Conservation (phyloP, 2,329 filamentous ascomycete genomes). For the Xylaria multiplex region DNA sequence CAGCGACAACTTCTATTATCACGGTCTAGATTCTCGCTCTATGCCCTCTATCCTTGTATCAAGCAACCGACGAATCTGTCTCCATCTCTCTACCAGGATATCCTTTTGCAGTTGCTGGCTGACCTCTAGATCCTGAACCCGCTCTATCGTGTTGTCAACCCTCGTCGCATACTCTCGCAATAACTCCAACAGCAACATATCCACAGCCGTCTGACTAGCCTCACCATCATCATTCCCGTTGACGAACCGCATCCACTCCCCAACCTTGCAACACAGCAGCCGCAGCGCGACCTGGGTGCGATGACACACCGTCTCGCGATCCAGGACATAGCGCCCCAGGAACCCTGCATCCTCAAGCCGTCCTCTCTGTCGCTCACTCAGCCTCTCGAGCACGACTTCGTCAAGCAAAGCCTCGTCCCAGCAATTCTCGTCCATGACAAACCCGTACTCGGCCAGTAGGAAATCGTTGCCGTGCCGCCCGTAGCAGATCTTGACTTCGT, state of each 20-base stretch:
- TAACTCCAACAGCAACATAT: constrained; percentile 53
- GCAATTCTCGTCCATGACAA: constrained; percentile 58
- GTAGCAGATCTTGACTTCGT: constrained; percentile 76
- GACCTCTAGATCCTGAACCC: constrained; percentile 43
- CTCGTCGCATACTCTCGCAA: constrained; percentile 52
- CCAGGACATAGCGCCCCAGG: constrained; percentile 62
- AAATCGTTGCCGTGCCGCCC: constrained; percentile 78
- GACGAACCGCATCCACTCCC: constrained; percentile 60
- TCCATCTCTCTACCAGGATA: constrained; percentile 55
- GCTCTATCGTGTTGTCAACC: constrained; percentile 47
- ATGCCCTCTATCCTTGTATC: constrained; percentile 51
- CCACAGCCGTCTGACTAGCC: constrained; percentile 53
- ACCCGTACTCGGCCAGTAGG: constrained; percentile 74
- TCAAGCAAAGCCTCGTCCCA: constrained; percentile 64
- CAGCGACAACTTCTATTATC: neutral
- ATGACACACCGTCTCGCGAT: constrained; percentile 62
- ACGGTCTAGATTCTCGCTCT: constrained; percentile 23
- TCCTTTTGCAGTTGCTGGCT: constrained; percentile 52
- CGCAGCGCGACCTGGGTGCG: constrained; percentile 65
- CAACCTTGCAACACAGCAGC: constrained; percentile 51
- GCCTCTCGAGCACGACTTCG: constrained; percentile 55
- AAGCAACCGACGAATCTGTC: constrained; percentile 54
- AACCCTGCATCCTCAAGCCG: constrained; percentile 59
- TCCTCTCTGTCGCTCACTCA: constrained; percentile 50
- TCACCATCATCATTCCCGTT: constrained; percentile 58